Evolutionary conservation across 2,329 filamentous ascomycete genomes (phyloP).

Genomic region (Fusarium bulbicola): DNA sequence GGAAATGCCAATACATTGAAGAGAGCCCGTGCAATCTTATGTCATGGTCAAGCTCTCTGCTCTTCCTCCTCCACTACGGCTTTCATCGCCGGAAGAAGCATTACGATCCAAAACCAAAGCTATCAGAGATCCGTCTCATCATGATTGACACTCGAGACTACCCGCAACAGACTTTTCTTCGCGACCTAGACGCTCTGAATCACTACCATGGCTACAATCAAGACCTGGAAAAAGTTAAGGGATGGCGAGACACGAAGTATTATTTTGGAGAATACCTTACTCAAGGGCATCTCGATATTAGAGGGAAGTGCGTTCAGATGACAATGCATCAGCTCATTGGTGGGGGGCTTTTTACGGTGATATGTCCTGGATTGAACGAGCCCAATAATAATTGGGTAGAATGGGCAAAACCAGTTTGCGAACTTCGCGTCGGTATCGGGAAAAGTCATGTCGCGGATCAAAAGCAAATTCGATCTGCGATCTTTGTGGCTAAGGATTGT

Average conservation of each 20-base stretch:
- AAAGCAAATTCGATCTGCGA: background rate
- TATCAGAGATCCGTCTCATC: rapidly evolving
- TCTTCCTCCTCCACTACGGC: background rate
- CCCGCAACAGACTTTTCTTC: background rate
- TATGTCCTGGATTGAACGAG: background rate
- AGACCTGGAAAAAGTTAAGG: background rate
- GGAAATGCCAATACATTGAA: rapidly evolving
- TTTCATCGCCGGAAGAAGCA: background rate
- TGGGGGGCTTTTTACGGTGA: rapidly evolving
- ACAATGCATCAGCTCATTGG: background rate
- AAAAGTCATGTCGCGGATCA: background rate
- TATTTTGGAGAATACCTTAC: background rate
- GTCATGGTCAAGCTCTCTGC: background rate
- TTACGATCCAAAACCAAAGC: rapidly evolving
- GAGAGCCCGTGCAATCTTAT: background rate
- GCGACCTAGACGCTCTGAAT: background rate
- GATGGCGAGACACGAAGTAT: background rate
- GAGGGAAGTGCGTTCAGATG: rapidly evolving
- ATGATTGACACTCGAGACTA: background rate
- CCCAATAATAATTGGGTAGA: background rate
- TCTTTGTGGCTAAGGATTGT: rapidly evolving
- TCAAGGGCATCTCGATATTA: rapidly evolving
- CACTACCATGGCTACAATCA: background rate
- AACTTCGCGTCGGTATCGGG: rapidly evolving
- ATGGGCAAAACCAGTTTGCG: rapidly evolving